Conservation (phyloP, 352 stramenopile species). For the Phytopythium sindhum region DNA sequence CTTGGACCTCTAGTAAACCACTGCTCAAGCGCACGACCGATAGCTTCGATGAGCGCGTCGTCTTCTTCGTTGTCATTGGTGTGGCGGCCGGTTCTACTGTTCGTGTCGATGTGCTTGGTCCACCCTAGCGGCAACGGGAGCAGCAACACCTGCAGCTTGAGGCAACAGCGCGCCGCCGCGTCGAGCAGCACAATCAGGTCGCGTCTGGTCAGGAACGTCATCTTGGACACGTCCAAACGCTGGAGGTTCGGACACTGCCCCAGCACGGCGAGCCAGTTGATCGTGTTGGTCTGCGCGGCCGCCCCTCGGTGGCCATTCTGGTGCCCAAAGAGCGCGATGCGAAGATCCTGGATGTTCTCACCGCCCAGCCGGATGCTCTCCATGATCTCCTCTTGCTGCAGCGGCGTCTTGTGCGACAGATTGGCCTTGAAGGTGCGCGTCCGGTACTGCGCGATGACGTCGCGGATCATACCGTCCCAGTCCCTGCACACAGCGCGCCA, state of each 20-base stretch:
- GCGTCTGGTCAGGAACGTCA: constrained; percentile 44
- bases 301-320: constrained; percentile 6
- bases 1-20: constrained; percentile 33
- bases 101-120: constrained; percentile 22
- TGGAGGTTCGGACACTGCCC: constrained; percentile 37
- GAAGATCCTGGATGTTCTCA: constrained; percentile 31
- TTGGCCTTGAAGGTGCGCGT: constrained; percentile 40
- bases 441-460: constrained; percentile 41
- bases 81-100: constrained; percentile 1
- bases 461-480: constrained; percentile 45
- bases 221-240: constrained; percentile 43
- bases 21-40: constrained; percentile 30
- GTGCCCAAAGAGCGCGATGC: constrained; percentile 49
- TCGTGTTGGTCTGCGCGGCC: constrained; percentile 10
- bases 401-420: constrained; percentile 38
- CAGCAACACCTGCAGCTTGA: constrained; percentile 43
- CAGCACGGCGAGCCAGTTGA: constrained; percentile 40
- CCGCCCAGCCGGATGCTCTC: constrained; percentile 11
- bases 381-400: constrained; percentile 24
- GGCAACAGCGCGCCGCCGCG: constrained; percentile 30
- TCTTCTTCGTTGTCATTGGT: constrained; percentile 18
- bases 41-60: constrained; percentile 26
- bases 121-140: constrained; percentile 39
- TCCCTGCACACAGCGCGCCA: constrained; percentile 43
- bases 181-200: constrained; percentile 35